Base-by-base conservation (phyloP, 1,139 yeast genomes). In the Meyerozyma smithsonii region DNA sequence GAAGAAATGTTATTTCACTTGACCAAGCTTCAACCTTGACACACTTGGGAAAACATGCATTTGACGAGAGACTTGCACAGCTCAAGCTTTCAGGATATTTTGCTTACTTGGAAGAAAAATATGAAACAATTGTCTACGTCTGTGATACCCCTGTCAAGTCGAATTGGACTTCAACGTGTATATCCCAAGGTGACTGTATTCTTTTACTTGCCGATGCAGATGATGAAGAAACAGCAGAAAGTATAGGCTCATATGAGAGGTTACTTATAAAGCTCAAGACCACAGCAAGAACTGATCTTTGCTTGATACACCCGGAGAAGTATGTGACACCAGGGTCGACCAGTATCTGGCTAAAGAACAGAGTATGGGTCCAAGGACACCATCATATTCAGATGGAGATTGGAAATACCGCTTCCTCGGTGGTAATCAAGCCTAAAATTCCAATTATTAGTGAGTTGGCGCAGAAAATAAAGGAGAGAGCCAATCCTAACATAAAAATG, bases 111-210 rank as follows among this genome's bases (percentile, higher is more conserved):
- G 98, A 92, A 66, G 97, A 90, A 53, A 78, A 80, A 46, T 87
- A 82, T 56, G 88, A 90, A 51, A 84, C 90, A 3, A 84, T 92
- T 5, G 79, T 92, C 4, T 92, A 92, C 54, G 80, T 92, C 17
- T 92, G 95, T 28, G 97, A 92, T 53, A 81, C 96, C 0, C 74
- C 86, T 1, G 79, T 85, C 3, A 81, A 81, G 47, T 86, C 96
- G 0, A 75, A 81, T 24, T 92, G 98, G 98, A 88, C 97, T 0
- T 76, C 80, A 8, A 87, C 96, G 0, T 92, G 98, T 59, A 84
- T 92, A 37, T 79, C 94, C 5, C 97, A 90, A 59, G 97, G 96
- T 10, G 98, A 92, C 59, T 90, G 97, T 64, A 79, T 87, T 19
- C 59, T 84, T 25, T 60, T 85, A 11, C 57, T 84, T 15, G 92